Base-by-base conservation (phyloP, 257 asterid species). In the Nicotiana paniculata region DNA sequence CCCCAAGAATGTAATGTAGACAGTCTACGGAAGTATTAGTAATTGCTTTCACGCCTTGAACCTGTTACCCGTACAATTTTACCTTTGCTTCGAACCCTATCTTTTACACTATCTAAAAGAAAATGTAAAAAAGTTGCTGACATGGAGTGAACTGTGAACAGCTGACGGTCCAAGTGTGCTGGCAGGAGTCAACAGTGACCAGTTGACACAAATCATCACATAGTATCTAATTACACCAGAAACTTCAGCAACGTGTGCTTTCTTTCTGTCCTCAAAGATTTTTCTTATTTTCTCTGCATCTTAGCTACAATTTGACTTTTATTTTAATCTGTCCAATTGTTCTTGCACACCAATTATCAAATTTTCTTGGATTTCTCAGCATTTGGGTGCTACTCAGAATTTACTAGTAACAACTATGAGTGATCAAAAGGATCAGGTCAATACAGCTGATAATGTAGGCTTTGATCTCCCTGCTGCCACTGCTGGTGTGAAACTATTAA, bases 381-480 rank as follows among this genome's bases (percentile, higher is more conserved):
- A 51, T 51, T 51, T 48, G 55, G 55, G 55, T 48, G 4, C 3
- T 51, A 10, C 54, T 10, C 3, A 48, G 3, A 69, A 39, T n/a
- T 69, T 69, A 72, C 13, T 72, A 28, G 70, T 2, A 32, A 65
- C 59, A 46, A 11, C 21, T 43, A 69, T 68, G 59, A 51, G 69
- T 68, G 80, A 81, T 67, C 83, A 81, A 28, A 66, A 53, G 33
- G 78, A 80, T 79, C 54, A 77, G 68, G 30, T 51, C 77, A 15
- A 43, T 30, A 65, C 15, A 64, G 32, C 77, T 69, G 10, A 70
- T 39, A 39, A 39, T 70, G 32, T 26, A 9, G 35, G 18, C 17
- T 65, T 78, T 77, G 68, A 30, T 35, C 82, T 78, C 12, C 70
- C 82, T 77, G 81, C 81, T 26, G 81, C 81, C 21, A 33, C 81